Percentiles rank a stretch among this genome's conserved stretches.
These are phyloP conservation scores for Cercospora nicotianae DNA, from an alignment of 2,329 filamentous ascomycete genomes.

Conservation along the genomic window DNA sequence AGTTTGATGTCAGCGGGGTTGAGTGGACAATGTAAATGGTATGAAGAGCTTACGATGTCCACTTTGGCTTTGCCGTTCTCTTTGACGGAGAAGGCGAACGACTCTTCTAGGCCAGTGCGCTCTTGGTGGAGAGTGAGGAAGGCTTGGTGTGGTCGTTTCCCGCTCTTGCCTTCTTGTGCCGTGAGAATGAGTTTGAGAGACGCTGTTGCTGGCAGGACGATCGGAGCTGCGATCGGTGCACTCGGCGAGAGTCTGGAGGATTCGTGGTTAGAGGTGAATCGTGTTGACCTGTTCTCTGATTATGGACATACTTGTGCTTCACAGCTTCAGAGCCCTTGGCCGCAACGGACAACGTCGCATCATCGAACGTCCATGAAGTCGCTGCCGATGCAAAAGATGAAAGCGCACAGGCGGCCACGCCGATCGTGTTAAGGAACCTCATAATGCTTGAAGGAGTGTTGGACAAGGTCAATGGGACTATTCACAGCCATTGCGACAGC, in stretches of 20 bases:
- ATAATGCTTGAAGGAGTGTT: conserved; percentile 25
- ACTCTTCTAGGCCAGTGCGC: conserved; percentile 75
- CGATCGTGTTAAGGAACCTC: conserved; percentile 28
- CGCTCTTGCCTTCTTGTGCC: conserved; percentile 72
- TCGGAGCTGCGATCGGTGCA: conserved; percentile 53
- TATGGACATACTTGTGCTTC: conserved; percentile 58
- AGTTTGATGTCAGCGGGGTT: conserved; percentile 27
- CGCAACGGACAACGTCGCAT: conserved; percentile 66
- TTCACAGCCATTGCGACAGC: background rate
- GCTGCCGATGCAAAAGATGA: conserved; percentile 46
- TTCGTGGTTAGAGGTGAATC: background rate
- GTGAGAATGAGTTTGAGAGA: conserved; percentile 81
- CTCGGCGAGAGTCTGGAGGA: conserved; percentile 12
- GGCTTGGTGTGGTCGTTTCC: conserved; percentile 88
- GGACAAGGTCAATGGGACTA: background rate
- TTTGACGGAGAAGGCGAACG: conserved; percentile 80
- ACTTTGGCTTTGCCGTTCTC: conserved; percentile 83
- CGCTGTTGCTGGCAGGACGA: conserved; percentile 57
- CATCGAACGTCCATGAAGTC: conserved; percentile 70
- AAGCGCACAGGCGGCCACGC: conserved; percentile 19
- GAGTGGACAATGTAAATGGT: background rate
- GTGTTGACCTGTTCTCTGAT: background rate
- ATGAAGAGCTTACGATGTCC: conserved; percentile 67
- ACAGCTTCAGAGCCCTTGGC: conserved; percentile 57
- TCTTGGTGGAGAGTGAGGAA: conserved; percentile 81